phyloP scores from a whole-genome alignment of 2,329 filamentous ascomycete species.

The Pezicula neosporulosa region DNA sequence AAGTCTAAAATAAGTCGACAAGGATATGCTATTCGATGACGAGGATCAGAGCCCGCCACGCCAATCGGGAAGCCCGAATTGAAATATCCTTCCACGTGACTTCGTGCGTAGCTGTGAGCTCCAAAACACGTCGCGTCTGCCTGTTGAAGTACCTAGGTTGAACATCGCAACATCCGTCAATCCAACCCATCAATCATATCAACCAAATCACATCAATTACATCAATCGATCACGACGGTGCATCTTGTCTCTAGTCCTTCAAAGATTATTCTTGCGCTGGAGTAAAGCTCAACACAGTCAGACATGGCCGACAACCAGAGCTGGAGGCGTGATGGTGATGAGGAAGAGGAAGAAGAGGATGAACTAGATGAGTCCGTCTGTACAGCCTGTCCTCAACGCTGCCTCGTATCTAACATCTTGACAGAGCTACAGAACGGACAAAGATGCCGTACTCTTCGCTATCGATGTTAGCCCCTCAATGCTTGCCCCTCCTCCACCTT shows the following conservation, averaged over 20 bases:
- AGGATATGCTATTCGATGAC: conserved; percentile 1
- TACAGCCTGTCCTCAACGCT: neutral
- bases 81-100: neutral
- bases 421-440: conserved; percentile 84
- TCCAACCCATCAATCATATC: neutral
- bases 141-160: neutral
- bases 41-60: neutral
- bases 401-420: conserved; percentile 8
- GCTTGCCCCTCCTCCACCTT: conserved; percentile 63
- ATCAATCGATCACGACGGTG: neutral
- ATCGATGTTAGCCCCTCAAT: conserved; percentile 91
- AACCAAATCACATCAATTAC: neutral
- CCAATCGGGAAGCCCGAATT: conserved; percentile 7
- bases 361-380: conserved; percentile 61
- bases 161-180: neutral
- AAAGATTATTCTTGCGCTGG: neutral
- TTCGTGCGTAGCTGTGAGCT: neutral
- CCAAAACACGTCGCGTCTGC: neutral
- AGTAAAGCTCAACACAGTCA: neutral
- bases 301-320: conserved; percentile 18
- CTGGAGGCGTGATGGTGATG: conserved; percentile 29
- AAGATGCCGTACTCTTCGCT: conserved; percentile 97
- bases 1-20: conserved; percentile 8
- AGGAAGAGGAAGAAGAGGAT: conserved; percentile 69
- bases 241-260: neutral